Evolutionary conservation across 768 basidiomycete genomes (phyloP).

Genomic region (Leccinum truebloodii): DNA sequence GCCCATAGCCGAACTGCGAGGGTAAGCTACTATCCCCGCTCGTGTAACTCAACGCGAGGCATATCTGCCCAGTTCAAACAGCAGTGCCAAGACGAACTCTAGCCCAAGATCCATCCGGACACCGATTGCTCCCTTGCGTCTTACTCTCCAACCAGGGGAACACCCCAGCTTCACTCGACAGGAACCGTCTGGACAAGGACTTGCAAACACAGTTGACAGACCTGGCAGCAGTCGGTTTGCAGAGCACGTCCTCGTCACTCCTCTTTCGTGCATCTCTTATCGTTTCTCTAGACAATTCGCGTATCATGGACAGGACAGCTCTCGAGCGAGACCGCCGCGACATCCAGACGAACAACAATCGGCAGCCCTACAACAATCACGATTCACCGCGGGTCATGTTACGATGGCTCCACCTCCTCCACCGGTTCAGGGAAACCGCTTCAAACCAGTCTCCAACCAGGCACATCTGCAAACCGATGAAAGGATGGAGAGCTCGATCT

Average conservation of each 20-base stretch:
- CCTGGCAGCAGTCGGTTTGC: constrained; percentile 53
- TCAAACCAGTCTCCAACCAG: constrained; percentile 26
- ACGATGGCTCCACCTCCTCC: constrained; percentile 36
- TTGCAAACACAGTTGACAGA: constrained; percentile 30
- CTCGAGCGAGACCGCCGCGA: constrained; percentile 40
- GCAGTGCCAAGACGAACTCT: constrained; percentile 41
- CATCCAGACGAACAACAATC: constrained; percentile 44
- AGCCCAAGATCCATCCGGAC: constrained; percentile 62
- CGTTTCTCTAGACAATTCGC: constrained; percentile 58
- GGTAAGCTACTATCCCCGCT: constrained; percentile 36
- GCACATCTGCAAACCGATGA: constrained; percentile 12
- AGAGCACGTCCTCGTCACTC: constrained; percentile 39
- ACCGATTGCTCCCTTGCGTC: constrained; percentile 59
- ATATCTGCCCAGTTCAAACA: constrained; percentile 18
- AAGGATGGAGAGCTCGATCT: constrained; percentile 14
- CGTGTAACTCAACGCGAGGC: neutral
- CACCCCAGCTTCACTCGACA: constrained; percentile 38
- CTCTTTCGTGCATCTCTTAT: constrained; percentile 13
- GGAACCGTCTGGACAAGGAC: constrained; percentile 20
- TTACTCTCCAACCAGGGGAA: constrained; percentile 68
- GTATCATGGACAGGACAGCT: constrained; percentile 52
- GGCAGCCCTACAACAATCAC: constrained; percentile 40
- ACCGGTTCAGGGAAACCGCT: constrained; percentile 20
- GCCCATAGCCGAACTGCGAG: constrained; percentile 45
- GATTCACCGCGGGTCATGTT: constrained; percentile 31